phyloP scores from a whole-genome alignment of 495 filamentous ascomycete species.

The Hypomontagnella monticulosa region DNA sequence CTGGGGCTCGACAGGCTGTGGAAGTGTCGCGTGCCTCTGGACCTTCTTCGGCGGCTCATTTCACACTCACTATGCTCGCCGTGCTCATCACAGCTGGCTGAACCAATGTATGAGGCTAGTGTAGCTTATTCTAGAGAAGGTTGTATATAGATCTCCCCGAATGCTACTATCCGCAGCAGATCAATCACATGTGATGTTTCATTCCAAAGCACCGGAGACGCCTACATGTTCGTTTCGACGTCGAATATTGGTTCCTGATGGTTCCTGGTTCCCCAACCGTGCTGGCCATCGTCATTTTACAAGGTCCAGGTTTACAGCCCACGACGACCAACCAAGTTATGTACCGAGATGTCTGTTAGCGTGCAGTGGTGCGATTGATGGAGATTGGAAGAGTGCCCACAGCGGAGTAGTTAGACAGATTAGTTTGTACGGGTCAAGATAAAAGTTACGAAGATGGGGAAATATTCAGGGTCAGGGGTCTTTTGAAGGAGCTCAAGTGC shows the following conservation, averaged over 20 bases:
- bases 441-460: slow-evolving; percentile 8
- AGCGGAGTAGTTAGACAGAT: slow-evolving; percentile 2
- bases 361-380: slow-evolving; percentile 6
- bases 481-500: background rate
- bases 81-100: no score
- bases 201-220: slow-evolving; percentile 3
- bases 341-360: slow-evolving; percentile 20
- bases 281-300: slow-evolving; percentile 36
- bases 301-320: slow-evolving; percentile 8
- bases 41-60: slow-evolving; percentile 31
- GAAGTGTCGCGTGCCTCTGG: slow-evolving; percentile 32
- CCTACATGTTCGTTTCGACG: background rate
- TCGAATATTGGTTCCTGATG: slow-evolving; percentile 24
- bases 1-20: slow-evolving; percentile 1
- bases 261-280: slow-evolving; percentile 36
- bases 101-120: no score
- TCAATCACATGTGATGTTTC: slow-evolving; percentile 39
- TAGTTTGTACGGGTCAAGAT: slow-evolving; percentile 17
- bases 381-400: slow-evolving; percentile 9
- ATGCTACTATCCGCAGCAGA: slow-evolving; percentile 24
- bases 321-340: slow-evolving; percentile 21
- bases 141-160: slow-evolving; percentile 26
- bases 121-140: slow-evolving; percentile 25
- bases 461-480: slow-evolving; percentile 11
- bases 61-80: background rate